phyloP scores from a whole-genome alignment of 2,329 filamentous ascomycete genomes.

The Tolypocladium capitatum region DNA sequence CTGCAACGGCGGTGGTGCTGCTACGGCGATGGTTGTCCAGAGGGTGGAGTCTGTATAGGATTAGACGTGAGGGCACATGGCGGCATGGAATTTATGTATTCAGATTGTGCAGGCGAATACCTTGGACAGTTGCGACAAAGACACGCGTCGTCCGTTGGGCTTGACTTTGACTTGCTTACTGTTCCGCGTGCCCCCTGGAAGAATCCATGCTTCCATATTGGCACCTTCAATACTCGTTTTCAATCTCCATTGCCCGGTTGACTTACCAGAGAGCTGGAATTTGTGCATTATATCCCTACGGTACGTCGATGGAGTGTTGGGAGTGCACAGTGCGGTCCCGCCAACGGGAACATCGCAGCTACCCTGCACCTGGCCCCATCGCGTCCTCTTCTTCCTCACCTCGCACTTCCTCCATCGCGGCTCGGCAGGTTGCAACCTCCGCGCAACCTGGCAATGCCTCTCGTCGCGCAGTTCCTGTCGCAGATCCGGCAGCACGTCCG shows the following conservation, averaged over 20 bases:
- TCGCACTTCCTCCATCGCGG: neutral
- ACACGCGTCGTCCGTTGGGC: neutral
- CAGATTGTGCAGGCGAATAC: neutral
- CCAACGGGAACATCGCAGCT: neutral
- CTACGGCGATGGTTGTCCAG: slow-evolving; percentile 85
- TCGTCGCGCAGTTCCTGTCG: slow-evolving; percentile 54
- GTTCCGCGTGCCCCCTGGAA: no score
- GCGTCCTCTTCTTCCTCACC: slow-evolving; percentile 3
- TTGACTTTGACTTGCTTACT: no score
- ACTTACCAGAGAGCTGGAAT: no score
- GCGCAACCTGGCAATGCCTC: slow-evolving; percentile 35
- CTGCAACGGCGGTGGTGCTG: slow-evolving; percentile 90
- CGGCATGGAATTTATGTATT: neutral
- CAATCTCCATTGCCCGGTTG: no score
- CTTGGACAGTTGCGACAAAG: neutral
- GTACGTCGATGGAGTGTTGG: neutral
- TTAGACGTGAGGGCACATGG: neutral
- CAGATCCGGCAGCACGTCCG: slow-evolving; percentile 45
- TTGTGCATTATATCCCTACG: no score
- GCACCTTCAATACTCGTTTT: no score
- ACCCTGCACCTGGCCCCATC: neutral
- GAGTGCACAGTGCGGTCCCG: neutral
- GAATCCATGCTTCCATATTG: no score
- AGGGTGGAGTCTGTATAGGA: slow-evolving; percentile 49
- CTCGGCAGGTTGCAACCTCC: neutral